These are phyloP conservation scores for Colletotrichum theobromicola DNA, from an alignment of 2,329 filamentous ascomycete genomes.

Conservation along the genomic window DNA sequence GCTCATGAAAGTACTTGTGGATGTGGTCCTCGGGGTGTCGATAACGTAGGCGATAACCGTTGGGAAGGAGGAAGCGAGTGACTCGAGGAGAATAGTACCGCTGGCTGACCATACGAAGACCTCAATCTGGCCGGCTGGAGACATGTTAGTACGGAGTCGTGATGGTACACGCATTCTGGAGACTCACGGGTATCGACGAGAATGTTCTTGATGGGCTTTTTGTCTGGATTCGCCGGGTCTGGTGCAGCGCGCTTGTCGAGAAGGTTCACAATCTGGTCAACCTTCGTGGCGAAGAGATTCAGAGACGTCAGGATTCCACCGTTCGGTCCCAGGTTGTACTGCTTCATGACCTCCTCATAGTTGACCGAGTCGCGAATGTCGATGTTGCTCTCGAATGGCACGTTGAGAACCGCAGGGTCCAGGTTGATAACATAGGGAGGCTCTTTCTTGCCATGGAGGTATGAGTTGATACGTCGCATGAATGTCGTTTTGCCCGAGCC, in stretches of 20 bases:
- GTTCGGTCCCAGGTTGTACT: conserved; percentile 97
- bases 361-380: conserved; percentile 99
- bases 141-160: neutral
- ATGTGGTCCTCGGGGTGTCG: conserved; percentile 91
- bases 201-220: conserved; percentile 78
- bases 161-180: neutral
- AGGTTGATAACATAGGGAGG: conserved; percentile 97
- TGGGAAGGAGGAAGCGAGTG: conserved; percentile 90
- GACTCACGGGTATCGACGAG: conserved; percentile 80
- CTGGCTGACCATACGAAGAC: conserved; percentile 99
- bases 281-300: conserved; percentile 97
- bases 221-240: conserved; percentile 62
- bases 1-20: conserved; percentile 97
- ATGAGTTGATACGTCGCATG: conserved; percentile 96
- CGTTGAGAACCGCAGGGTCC: conserved; percentile 90
- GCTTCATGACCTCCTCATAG: conserved; percentile 99
- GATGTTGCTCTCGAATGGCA: conserved; percentile 97
- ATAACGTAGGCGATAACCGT: conserved; percentile 98
- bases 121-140: conserved; percentile 84
- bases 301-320: conserved; percentile 94
- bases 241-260: conserved; percentile 86
- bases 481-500: conserved; percentile 99
- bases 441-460: conserved; percentile 81
- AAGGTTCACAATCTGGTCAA: conserved; percentile 89
- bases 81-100: conserved; percentile 91